phyloP scores from a whole-genome alignment of 1,284 basidiomycete species.

The Farysia itapuensis region DNA sequence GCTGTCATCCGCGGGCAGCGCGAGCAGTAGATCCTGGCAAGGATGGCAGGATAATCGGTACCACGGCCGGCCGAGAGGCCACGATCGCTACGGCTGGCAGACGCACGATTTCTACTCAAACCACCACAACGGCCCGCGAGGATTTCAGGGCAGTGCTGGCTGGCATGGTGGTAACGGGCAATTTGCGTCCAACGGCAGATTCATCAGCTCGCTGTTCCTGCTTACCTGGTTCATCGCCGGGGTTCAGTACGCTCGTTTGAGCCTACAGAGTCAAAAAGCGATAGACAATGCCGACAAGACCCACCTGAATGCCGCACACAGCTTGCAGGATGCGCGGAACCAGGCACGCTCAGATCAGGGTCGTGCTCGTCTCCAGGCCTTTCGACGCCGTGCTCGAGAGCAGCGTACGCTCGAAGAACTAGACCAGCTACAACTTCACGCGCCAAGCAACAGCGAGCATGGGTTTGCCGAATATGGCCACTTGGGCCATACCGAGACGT shows the following conservation, averaged over 20 bases:
- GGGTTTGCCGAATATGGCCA: neutral
- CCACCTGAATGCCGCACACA: conserved; percentile 19
- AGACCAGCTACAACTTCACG: neutral
- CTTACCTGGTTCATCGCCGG: conserved; percentile 37
- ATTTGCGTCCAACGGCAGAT: conserved; percentile 24
- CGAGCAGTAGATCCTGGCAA: neutral
- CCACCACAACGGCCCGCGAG: neutral
- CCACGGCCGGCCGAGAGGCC: conserved; percentile 9
- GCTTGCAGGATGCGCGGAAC: conserved; percentile 15
- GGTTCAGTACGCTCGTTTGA: conserved; percentile 21
- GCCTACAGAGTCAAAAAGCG: conserved; percentile 25
- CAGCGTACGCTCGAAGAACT: conserved; percentile 8
- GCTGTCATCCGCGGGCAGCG: neutral
- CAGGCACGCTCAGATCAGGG: conserved; percentile 21
- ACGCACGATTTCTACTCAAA: conserved; percentile 14
- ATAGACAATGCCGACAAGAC: conserved; percentile 12
- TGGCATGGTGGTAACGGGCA: conserved; percentile 27
- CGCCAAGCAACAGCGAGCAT: neutral
- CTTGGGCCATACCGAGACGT: neutral
- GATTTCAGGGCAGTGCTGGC: neutral
- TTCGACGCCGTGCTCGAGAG: conserved; percentile 14
- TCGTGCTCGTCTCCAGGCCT: conserved; percentile 8
- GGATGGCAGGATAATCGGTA: conserved; percentile 21
- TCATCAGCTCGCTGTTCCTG: conserved; percentile 24
- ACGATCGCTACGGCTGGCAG: conserved; percentile 35